phyloP scores from a whole-genome alignment of 352 stramenopile genomes.

The Phytophthora tubulina region DNA sequence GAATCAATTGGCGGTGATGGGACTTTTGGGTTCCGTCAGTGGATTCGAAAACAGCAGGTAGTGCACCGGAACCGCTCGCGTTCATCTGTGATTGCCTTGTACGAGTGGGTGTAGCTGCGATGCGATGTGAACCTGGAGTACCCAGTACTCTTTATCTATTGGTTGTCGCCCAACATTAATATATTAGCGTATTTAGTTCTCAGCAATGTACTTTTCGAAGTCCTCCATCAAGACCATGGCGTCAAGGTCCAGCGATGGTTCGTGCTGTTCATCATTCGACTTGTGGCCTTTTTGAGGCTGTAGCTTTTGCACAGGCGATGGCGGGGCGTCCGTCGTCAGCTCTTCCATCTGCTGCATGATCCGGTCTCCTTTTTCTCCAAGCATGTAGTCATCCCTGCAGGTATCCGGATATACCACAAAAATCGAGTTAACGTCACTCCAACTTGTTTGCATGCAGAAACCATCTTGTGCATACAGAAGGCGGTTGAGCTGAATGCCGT shows the following conservation, averaged over 20 bases:
- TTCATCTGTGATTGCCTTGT: constrained; percentile 57
- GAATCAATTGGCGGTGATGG: constrained; percentile 80
- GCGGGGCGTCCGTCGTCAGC: constrained; percentile 27
- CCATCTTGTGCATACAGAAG: constrained; percentile 42
- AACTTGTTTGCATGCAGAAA: not conserved
- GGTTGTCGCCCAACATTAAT: constrained; percentile 34
- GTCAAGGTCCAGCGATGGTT: constrained; percentile 17
- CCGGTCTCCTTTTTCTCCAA: constrained; percentile 49
- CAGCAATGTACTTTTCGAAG: constrained; percentile 61
- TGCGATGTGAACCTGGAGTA: not conserved
- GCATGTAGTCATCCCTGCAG: constrained; percentile 60
- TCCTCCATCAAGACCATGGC: constrained; percentile 46
- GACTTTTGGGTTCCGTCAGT: constrained; percentile 84
- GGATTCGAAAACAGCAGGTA: constrained; percentile 87
- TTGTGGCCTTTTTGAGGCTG: constrained; percentile 1
- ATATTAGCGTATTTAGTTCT: constrained; percentile 55
- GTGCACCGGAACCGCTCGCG: constrained; percentile 81
- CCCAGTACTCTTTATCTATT: constrained; percentile 39
- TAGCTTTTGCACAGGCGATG: not conserved
- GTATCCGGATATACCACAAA: not conserved
- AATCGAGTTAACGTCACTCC: not conserved
- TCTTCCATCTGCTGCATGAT: constrained; percentile 68
- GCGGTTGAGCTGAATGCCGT: constrained; percentile 51
- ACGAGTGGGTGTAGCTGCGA: constrained; percentile 76
- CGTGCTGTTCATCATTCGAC: not conserved